phyloP scores from a whole-genome alignment of 257 asterid species.

The Solanum virginianum region DNA sequence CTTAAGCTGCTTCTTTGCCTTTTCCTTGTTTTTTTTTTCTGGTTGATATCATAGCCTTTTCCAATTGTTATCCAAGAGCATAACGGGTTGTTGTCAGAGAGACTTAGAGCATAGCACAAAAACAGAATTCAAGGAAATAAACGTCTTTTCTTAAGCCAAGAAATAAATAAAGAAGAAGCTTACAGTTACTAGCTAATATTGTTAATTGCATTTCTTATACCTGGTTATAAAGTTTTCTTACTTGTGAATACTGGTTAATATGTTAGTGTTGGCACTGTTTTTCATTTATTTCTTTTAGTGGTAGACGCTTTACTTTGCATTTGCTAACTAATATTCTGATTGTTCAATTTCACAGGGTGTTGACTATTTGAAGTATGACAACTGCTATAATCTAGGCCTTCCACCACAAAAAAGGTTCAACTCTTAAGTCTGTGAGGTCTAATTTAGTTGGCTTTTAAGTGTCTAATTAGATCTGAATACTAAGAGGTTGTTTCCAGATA shows the following conservation, averaged over 20 bases:
- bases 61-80: neutral
- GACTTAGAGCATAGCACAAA: neutral
- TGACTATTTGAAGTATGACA: slow-evolving; percentile 95
- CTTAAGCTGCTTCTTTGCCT: neutral
- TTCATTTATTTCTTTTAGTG: neutral
- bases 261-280: neutral
- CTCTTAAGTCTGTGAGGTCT: neutral
- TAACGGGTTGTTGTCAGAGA: neutral
- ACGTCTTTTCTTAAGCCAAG: neutral
- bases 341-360: slow-evolving; percentile 41
- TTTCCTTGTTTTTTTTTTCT: neutral
- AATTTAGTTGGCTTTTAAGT: neutral
- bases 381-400: slow-evolving; percentile 89
- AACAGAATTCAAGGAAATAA: neutral
- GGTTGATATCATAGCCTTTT: neutral
- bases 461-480: neutral
- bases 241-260: neutral
- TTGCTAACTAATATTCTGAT: slow-evolving; percentile 2
- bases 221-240: neutral
- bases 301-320: neutral
- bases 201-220: neutral
- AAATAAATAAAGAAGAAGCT: neutral
- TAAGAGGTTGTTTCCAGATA: slow-evolving; percentile 35
- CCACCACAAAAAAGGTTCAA: slow-evolving; percentile 65
- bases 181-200: neutral